Evolutionary conservation across 805 yeast species (phyloP), one percentile per base, ranked within the genome.

Genomic region (Cyberlindnera mississippiensis): DNA sequence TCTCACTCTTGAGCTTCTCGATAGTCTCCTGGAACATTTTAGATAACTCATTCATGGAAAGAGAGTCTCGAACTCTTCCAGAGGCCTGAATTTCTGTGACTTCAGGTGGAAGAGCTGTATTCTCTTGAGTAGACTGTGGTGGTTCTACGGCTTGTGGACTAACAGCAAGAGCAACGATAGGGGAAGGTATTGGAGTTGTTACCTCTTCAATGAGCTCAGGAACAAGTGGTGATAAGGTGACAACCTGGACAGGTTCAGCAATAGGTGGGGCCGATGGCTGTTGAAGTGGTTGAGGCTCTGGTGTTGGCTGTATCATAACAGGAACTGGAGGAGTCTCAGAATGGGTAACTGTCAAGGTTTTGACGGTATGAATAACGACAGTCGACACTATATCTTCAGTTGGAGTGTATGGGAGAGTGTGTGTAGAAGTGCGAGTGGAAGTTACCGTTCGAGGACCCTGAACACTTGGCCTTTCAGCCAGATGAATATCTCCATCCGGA

Each of bases 11-110:
- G 35, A 44, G 35, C 22, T 40, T 41, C 28, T 29, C 38, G 20
- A 44, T 38, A 6, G 39, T 37, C 2, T 44, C 48, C n/a, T 41
- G 39, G 30, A 39, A 42, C 49, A 33, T 38, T 28, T 32, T 35
- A 13, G 32, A 34, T 17, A 43, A 22, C 8, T 43, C 38, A 8
- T 18, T n/a, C 29, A 43, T n/a, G 4, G 36, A 20, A 2, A 35
- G 14, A 8, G 28, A 3, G 15, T 38, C 41, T 9, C 36, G 35
- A 3, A 37, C 8, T 5, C 10, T 11, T 2, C 41, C 45, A 8
- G 28, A 13, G 11, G 41, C 42, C n/a, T 29, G 29, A 9, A 33
- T 20, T 19, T 28, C 5, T 2, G 9, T 17, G 9, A 5, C n/a
- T n/a, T 18, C 10, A 6, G 10, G 30, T 8, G 18, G 6, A 10